These are phyloP conservation scores for Russula sp. DNA, from an alignment of 768 basidiomycete genomes.

Conservation along the genomic window DNA sequence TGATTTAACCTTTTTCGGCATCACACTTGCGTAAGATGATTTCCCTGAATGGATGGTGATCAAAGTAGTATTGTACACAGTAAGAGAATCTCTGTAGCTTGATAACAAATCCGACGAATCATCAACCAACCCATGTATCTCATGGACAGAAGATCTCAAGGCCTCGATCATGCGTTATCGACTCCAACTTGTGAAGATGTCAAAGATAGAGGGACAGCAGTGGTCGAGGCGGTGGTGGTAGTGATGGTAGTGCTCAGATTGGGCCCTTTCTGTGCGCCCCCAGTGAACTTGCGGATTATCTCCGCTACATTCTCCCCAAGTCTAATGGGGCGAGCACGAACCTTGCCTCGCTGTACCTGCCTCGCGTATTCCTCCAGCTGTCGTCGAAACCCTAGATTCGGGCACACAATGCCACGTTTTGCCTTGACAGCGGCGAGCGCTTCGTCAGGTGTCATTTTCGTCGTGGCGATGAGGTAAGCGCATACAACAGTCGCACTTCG, in stretches of 20 bases:
- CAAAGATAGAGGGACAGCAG: not conserved
- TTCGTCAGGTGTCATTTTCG: conserved; percentile 27
- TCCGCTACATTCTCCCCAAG: conserved; percentile 5
- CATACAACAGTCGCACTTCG: conserved; percentile 73
- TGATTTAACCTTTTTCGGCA: no score
- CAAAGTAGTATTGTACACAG: no score
- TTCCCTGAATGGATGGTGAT: no score
- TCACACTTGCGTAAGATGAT: no score
- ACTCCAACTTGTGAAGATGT: not conserved
- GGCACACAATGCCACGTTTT: conserved; percentile 28
- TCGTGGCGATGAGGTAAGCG: conserved; percentile 46
- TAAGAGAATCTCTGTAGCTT: no score
- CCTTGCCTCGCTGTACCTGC: not conserved
- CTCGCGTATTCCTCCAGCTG: conserved; percentile 26
- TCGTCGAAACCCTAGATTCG: conserved; percentile 31
- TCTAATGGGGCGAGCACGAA: not conserved
- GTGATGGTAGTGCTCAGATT: not conserved
- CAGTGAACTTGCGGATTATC: conserved; percentile 6
- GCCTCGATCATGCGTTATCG: not conserved
- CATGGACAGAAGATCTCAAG: no score
- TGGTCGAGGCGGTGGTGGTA: not conserved
- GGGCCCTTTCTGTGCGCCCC: not conserved
- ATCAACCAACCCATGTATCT: no score
- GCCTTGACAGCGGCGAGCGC: conserved; percentile 28
- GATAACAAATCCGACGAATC: no score